Evolutionary conservation across 352 stramenopile species (phyloP).

Genomic region (Phytopythium kandeliae): DNA sequence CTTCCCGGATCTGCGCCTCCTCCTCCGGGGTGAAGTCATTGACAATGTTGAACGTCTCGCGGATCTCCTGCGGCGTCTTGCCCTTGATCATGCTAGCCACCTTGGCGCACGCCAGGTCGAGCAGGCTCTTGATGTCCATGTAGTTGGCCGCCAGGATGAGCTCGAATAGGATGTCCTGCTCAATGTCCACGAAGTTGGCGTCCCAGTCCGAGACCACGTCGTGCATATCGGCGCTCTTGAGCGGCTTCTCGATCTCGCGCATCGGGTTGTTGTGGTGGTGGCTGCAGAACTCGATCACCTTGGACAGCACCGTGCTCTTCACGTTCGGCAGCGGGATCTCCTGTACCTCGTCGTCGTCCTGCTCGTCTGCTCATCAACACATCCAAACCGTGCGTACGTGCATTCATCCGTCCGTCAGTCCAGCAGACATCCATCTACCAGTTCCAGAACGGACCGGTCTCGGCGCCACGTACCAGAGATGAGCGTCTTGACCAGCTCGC

Average conservation of each 20-base stretch:
- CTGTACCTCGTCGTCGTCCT: slow-evolving; percentile 93
- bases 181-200: slow-evolving; percentile 98
- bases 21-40: slow-evolving; percentile 99
- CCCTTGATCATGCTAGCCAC: slow-evolving; percentile 92
- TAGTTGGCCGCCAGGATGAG: slow-evolving; percentile 99
- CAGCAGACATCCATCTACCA: slow-evolving; percentile 4
- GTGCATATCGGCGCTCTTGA: slow-evolving; percentile 97
- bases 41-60: slow-evolving; percentile 99
- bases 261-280: slow-evolving; percentile 97
- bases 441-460: background rate
- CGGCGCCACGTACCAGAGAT: slow-evolving; percentile 77
- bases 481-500: slow-evolving; percentile 97
- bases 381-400: too few relatives aligned
- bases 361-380: slow-evolving; percentile 66
- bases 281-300: slow-evolving; percentile 97
- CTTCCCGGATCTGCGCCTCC: slow-evolving; percentile 98
- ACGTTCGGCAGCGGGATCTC: slow-evolving; percentile 98
- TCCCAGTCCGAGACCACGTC: slow-evolving; percentile 99
- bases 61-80: slow-evolving; percentile 99
- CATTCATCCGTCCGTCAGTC: too few relatives aligned
- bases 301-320: slow-evolving; percentile 94
- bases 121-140: slow-evolving; percentile 98
- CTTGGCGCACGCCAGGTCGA: slow-evolving; percentile 91
- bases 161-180: slow-evolving; percentile 99
- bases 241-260: slow-evolving; percentile 99